A percentile compares a stretch with the other conserved stretches of the same genome.
phyloP scores from a whole-genome alignment of 805 yeast genomes.

The Candida taoyuanica region DNA sequence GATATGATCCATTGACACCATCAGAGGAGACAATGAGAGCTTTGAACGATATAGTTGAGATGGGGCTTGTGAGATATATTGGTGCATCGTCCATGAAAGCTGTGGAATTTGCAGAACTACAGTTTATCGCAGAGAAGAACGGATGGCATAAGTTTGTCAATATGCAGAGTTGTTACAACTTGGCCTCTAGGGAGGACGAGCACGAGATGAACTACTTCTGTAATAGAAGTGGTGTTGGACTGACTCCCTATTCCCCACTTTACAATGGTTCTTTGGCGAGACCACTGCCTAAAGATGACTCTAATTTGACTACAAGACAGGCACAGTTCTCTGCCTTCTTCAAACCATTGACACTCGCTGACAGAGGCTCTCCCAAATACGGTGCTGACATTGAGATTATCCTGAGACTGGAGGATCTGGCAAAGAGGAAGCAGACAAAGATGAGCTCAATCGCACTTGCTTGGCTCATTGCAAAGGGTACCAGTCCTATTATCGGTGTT shows the following conservation, averaged over 20 bases:
- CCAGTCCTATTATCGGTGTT: slow-evolving; percentile 51
- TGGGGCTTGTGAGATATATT: slow-evolving; percentile 47
- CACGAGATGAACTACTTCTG: slow-evolving; percentile 56
- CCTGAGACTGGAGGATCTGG: slow-evolving; percentile 47
- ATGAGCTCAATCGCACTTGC: slow-evolving; percentile 52
- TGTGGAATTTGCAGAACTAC: slow-evolving; percentile 48
- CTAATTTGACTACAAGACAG: slow-evolving; percentile 10
- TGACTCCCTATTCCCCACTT: slow-evolving; percentile 58
- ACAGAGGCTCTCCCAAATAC: slow-evolving; percentile 1
- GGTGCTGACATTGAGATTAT: slow-evolving; percentile 34
- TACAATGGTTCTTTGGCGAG: slow-evolving; percentile 52
- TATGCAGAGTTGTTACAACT: slow-evolving; percentile 54
- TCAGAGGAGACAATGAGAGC: slow-evolving; percentile 50
- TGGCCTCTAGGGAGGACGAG: slow-evolving; percentile 57
- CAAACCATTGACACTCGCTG: slow-evolving; percentile 1
- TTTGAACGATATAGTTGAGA: slow-evolving; percentile 43
- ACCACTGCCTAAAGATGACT: slow-evolving; percentile 26
- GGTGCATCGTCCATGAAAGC: slow-evolving; percentile 71
- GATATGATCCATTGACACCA: slow-evolving; percentile 41
- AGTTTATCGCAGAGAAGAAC: slow-evolving; percentile 48
- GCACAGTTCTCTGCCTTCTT: neutral
- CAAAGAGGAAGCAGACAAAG: slow-evolving; percentile 40
- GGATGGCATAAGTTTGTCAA: slow-evolving; percentile 55
- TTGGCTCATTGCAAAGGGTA: slow-evolving; percentile 49
- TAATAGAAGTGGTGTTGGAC: slow-evolving; percentile 45